A percentile compares a stretch with the other conserved stretches of the same genome.
Evolutionary conservation across 2,329 filamentous ascomycete species (phyloP).

Genomic region (Colletotrichum musicola): DNA sequence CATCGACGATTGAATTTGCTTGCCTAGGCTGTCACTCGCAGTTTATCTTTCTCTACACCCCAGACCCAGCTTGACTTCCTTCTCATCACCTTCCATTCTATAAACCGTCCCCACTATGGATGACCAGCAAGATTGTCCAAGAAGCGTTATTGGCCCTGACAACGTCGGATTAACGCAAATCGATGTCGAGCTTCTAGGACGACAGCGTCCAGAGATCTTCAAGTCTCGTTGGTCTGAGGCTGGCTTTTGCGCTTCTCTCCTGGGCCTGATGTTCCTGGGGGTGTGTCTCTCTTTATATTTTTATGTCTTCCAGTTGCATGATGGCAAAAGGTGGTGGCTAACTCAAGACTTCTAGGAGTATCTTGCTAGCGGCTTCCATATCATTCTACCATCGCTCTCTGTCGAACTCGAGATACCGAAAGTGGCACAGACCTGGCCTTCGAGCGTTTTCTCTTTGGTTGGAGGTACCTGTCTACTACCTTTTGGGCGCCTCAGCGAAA

Average conservation of each 20-base stretch:
- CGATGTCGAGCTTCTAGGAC: neutral
- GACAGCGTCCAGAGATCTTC: neutral
- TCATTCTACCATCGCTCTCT: neutral
- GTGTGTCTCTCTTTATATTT: neutral
- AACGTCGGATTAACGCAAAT: neutral
- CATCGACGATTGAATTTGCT: no score
- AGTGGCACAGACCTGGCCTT: slow-evolving; percentile 69
- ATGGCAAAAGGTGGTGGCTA: neutral
- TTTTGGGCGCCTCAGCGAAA: slow-evolving; percentile 69
- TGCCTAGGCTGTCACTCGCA: no score
- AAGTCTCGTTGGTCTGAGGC: neutral
- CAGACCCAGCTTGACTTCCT: no score
- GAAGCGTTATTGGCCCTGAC: neutral
- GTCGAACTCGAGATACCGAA: neutral
- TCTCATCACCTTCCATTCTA: neutral
- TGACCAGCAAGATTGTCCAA: neutral
- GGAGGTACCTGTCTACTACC: slow-evolving; percentile 70
- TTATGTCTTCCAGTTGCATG: neutral
- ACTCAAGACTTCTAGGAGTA: neutral
- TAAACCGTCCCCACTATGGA: neutral
- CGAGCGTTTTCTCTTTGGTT: slow-evolving; percentile 68
- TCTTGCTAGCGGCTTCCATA: neutral
- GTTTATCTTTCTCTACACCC: no score
- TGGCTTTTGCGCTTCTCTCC: neutral
- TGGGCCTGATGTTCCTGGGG: neutral